Conservation (phyloP, 371 early-diverging fungal species). For the Apophysomyces sp. region DNA sequence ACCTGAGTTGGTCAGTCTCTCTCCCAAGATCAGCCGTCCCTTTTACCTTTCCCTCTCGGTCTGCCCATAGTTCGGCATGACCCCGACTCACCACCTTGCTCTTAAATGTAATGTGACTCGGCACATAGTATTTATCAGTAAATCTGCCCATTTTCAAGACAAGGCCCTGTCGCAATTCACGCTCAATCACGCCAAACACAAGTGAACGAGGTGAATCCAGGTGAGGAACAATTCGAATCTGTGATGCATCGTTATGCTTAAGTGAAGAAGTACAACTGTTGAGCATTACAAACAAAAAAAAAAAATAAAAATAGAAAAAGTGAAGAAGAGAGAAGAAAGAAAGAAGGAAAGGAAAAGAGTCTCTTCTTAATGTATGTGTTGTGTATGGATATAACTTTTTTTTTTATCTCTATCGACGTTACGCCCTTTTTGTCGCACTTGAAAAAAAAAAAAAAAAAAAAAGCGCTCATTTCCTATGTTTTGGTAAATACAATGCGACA, state of each 20-base stretch:
- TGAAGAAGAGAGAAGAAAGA: background rate
- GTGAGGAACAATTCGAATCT: constrained; percentile 69
- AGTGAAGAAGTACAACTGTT: background rate
- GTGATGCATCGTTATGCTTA: constrained; percentile 29
- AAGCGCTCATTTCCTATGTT: background rate
- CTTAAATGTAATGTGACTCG: constrained; percentile 56
- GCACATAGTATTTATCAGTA: constrained; percentile 59
- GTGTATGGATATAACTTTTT: background rate
- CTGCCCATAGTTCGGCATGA: constrained; percentile 19
- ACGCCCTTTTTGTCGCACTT: background rate
- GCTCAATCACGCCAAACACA: constrained; percentile 72
- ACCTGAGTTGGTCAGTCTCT: constrained; percentile 47
- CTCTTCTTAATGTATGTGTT: background rate
- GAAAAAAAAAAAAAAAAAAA: background rate
- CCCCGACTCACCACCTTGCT: constrained; percentile 22
- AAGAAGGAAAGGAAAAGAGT: constrained; percentile 3
- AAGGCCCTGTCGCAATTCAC: constrained; percentile 61
- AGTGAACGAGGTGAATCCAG: constrained; percentile 62
- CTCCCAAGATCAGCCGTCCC: background rate
- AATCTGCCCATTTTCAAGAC: constrained; percentile 72
- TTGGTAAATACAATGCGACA: no score
- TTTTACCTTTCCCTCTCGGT: constrained; percentile 2
- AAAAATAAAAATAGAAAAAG: background rate
- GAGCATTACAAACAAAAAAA: background rate
- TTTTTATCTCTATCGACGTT: no score